phyloP scores from a whole-genome alignment of 345 rosid species.

The Dipteronia dyeriana region DNA sequence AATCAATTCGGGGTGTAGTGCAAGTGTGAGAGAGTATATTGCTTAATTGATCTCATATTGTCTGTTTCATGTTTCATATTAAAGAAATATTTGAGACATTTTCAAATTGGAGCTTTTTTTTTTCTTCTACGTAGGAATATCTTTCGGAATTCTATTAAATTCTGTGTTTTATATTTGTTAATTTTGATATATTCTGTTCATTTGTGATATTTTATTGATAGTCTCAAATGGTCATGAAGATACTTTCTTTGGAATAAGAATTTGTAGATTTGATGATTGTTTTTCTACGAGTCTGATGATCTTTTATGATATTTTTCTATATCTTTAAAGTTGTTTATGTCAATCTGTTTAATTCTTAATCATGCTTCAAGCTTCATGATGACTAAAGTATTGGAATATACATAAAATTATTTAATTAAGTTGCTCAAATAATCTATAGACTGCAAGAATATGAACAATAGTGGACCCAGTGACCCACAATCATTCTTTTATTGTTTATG shows the following conservation, averaged over 20 bases:
- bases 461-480: no score
- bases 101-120: not conserved
- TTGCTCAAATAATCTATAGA: not conserved
- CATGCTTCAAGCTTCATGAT: not conserved
- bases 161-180: constrained; percentile 11
- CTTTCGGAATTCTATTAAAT: constrained; percentile 10
- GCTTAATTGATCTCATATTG: not conserved
- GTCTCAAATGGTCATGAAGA: not conserved
- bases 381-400: not conserved
- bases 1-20: no score
- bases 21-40: no score
- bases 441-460: not conserved
- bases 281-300: not conserved
- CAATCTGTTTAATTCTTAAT: not conserved
- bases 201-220: not conserved
- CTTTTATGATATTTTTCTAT: not conserved
- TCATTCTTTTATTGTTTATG: not conserved
- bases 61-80: not conserved
- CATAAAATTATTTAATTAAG: not conserved
- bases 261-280: not conserved
- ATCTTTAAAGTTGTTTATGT: not conserved
- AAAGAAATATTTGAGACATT: not conserved
- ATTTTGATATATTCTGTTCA: not conserved
- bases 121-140: not conserved
- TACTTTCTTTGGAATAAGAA: not conserved